Percentiles rank a stretch among this genome's conserved stretches.
phyloP scores from a whole-genome alignment of 176 grass and related monocot genomes.

The Carex scoparia region DNA sequence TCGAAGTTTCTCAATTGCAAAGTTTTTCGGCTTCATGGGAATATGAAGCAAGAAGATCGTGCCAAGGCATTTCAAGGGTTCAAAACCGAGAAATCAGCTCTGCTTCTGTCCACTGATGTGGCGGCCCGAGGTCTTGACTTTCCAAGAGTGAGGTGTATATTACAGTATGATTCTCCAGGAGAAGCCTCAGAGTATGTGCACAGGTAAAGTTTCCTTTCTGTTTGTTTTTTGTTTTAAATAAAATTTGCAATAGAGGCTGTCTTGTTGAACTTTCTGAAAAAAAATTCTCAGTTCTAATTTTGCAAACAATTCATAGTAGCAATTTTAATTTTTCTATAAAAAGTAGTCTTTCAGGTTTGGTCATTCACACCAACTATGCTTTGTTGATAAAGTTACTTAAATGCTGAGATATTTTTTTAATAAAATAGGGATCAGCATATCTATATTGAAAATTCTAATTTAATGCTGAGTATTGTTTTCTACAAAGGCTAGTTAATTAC shows the following conservation, averaged over 20 bases:
- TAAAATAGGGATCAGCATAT: not conserved
- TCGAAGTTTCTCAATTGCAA: conserved; percentile 62
- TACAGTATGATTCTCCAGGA: conserved; percentile 97
- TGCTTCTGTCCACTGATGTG: conserved; percentile 84
- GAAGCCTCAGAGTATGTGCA: conserved; percentile 98
- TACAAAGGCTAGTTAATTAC: not conserved
- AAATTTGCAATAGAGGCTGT: not conserved
- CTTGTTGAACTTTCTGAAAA: not conserved
- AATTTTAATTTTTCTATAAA: not conserved
- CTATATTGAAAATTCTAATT: not conserved
- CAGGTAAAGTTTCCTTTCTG: conserved; percentile 47
- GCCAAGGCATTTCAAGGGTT: conserved; percentile 79
- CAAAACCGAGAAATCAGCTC: conserved; percentile 77
- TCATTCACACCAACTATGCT: not conserved
- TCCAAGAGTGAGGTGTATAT: conserved; percentile 81
- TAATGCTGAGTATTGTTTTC: not conserved
- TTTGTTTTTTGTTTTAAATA: conserved; percentile 11
- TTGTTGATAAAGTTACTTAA: not conserved
- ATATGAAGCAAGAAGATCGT: conserved; percentile 80
- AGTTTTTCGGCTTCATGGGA: conserved; percentile 80
- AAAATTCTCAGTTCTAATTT: not conserved
- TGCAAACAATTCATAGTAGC: not conserved
- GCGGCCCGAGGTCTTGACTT: conserved; percentile 89
- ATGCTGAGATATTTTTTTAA: not conserved
- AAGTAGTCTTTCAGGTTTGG: not conserved